A percentile compares a stretch with the other conserved stretches of the same genome.
Conservation (phyloP, 805 yeast genomes). For the Candida gorgasii region DNA sequence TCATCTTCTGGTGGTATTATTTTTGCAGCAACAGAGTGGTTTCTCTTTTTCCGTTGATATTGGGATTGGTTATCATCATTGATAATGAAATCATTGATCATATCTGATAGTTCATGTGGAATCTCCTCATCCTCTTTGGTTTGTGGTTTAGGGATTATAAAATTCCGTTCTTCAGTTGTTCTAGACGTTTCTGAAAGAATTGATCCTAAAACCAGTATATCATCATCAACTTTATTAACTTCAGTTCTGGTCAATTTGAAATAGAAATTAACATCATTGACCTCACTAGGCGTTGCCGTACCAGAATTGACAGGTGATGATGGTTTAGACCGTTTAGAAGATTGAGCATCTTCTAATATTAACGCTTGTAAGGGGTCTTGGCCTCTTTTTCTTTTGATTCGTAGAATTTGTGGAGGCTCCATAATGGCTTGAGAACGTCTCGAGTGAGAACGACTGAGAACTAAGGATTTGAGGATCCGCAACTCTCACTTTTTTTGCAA, state of each 20-base stretch:
- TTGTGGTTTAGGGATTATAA: constrained; percentile 36
- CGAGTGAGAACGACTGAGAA: not conserved
- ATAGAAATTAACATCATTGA: constrained; percentile 34
- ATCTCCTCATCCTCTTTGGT: constrained; percentile 35
- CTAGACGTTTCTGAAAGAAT: constrained; percentile 15
- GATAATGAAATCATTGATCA: constrained; percentile 63
- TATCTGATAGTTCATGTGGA: constrained; percentile 68
- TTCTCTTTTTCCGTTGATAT: constrained; percentile 17
- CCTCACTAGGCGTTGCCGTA: constrained; percentile 21
- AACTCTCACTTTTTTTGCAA: not conserved
- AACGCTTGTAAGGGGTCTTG: constrained; percentile 90
- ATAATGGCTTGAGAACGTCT: not conserved
- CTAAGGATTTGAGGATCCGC: not conserved
- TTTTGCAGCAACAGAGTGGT: not conserved
- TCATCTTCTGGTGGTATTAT: constrained; percentile 41
- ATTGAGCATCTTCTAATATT: constrained; percentile 42
- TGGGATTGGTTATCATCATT: constrained; percentile 28
- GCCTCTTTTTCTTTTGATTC: constrained; percentile 83
- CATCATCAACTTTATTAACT: constrained; percentile 6
- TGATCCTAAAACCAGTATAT: constrained; percentile 11
- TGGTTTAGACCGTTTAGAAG: constrained; percentile 44
- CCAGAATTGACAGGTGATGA: constrained; percentile 34
- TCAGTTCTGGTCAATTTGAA: constrained; percentile 39
- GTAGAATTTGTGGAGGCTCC: constrained; percentile 60
- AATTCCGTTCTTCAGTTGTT: constrained; percentile 24